Evolutionary conservation across 768 basidiomycete genomes (phyloP).

Genomic region (Gloeopeniophorella convolvens): DNA sequence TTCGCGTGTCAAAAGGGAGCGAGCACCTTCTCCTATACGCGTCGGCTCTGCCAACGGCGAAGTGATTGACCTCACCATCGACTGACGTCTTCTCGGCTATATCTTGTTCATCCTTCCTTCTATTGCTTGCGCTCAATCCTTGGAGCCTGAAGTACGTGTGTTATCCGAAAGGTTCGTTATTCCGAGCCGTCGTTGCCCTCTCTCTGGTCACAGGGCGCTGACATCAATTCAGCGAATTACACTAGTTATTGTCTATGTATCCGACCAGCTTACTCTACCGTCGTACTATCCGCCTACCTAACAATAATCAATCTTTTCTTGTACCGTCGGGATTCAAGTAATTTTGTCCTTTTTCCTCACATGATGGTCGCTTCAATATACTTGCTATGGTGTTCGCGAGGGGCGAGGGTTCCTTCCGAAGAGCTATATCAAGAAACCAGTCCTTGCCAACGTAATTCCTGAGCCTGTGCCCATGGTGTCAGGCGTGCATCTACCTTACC

Average conservation of each 20-base stretch:
- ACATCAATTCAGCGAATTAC: too few species aligned
- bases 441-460: slow-evolving; percentile 93
- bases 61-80: slow-evolving; percentile 1
- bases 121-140: too few species aligned
- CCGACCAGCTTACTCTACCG: too few species aligned
- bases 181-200: too few species aligned
- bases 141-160: too few species aligned
- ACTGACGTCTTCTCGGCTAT: background rate
- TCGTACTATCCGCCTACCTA: too few species aligned
- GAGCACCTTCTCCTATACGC: background rate
- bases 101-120: too few species aligned
- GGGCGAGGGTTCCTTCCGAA: slow-evolving; percentile 47
- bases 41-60: background rate
- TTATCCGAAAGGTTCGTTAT: too few species aligned
- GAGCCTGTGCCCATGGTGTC: slow-evolving; percentile 42
- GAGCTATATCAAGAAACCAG: slow-evolving; percentile 76
- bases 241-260: too few species aligned
- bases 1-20: background rate
- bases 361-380: slow-evolving; percentile 26
- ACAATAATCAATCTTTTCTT: too few species aligned
- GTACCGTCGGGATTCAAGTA: background rate
- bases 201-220: too few species aligned
- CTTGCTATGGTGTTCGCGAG: slow-evolving; percentile 44
- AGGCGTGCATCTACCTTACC: background rate
- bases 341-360: background rate